Percentiles rank a stretch among this genome's conserved stretches.
These are phyloP conservation scores for Rutstroemia sp. DNA, from an alignment of 2,329 filamentous ascomycete genomes.

Conservation along the genomic window DNA sequence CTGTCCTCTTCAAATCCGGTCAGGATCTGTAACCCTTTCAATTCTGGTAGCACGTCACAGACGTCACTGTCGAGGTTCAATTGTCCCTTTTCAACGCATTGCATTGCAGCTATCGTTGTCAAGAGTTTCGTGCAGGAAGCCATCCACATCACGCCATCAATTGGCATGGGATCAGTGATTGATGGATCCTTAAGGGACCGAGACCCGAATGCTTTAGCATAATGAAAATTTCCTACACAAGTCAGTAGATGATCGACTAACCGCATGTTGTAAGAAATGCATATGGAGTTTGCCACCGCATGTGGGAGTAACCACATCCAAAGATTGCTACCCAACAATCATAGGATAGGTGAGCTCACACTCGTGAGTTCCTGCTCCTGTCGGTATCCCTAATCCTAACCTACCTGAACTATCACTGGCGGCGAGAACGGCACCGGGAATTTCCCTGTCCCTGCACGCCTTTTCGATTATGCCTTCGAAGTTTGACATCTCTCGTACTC, in stretches of 20 bases:
- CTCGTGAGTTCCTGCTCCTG: neutral
- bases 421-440: slow-evolving; percentile 18
- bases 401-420: slow-evolving; percentile 17
- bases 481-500: slow-evolving; percentile 10
- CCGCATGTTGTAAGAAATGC: no score
- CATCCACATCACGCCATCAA: slow-evolving; percentile 54
- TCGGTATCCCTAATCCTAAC: neutral
- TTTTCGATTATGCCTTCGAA: slow-evolving; percentile 18
- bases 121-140: slow-evolving; percentile 52
- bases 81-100: slow-evolving; percentile 45
- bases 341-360: neutral
- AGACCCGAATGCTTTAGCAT: slow-evolving; percentile 31
- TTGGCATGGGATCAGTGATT: slow-evolving; percentile 46
- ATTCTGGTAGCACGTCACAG: slow-evolving; percentile 20
- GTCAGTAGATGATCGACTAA: neutral
- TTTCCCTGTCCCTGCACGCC: slow-evolving; percentile 14
- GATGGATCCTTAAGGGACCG: slow-evolving; percentile 42
- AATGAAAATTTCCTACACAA: slow-evolving; percentile 30
- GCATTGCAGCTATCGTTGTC: slow-evolving; percentile 44
- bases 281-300: no score
- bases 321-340: neutral
- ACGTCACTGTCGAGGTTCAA: slow-evolving; percentile 40
- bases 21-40: slow-evolving; percentile 23
- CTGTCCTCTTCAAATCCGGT: slow-evolving; percentile 20
- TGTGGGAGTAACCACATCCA: no score